Evolutionary conservation across 2,329 filamentous ascomycete species (phyloP).

Genomic region (Aspergillus vadensis): DNA sequence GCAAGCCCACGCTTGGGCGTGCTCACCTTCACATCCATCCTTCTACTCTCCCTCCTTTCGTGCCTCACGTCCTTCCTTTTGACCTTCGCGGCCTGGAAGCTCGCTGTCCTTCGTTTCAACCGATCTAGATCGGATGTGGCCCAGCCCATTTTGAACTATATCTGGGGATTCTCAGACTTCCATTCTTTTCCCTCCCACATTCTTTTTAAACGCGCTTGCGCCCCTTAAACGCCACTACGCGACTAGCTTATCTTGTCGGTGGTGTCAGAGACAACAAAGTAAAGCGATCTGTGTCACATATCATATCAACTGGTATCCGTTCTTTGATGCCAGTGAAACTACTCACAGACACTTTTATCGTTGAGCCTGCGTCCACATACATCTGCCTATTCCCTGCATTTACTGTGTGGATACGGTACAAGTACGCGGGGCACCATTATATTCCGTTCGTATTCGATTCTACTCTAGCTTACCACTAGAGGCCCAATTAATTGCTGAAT

Average conservation of each 20-base stretch:
- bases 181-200: constrained; percentile 25
- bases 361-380: background rate
- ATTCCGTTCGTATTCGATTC: background rate
- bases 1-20: background rate
- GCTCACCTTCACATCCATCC: background rate
- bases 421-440: background rate
- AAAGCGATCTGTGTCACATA: background rate
- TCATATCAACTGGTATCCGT: background rate
- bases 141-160: constrained; percentile 17
- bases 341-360: background rate
- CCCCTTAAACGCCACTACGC: constrained; percentile 14
- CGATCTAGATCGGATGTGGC: constrained; percentile 25
- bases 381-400: background rate
- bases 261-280: background rate
- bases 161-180: constrained; percentile 14
- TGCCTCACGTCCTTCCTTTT: constrained; percentile 15
- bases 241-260: constrained; percentile 4
- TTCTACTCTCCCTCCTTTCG: constrained; percentile 2
- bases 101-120: constrained; percentile 41
- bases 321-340: background rate
- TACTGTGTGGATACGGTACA: background rate
- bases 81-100: constrained; percentile 32
- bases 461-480: no score
- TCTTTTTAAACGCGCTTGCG: constrained; percentile 26
- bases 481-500: background rate